These are phyloP conservation scores for Penicillium samsonianum DNA, from an alignment of 495 filamentous ascomycete species.

Conservation along the genomic window DNA sequence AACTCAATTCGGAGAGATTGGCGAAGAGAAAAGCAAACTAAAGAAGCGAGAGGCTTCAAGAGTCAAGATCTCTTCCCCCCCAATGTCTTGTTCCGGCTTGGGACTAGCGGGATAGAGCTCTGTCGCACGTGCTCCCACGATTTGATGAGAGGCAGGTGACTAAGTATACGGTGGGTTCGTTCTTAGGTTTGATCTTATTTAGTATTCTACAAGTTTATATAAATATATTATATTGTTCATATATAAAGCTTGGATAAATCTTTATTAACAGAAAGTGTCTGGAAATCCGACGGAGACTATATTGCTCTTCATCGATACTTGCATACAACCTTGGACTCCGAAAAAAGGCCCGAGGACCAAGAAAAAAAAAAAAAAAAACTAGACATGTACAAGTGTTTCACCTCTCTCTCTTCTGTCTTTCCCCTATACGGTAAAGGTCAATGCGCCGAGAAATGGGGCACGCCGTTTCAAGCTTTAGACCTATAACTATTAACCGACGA, in stretches of 20 bases:
- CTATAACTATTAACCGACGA: neutral
- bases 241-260: neutral
- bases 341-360: neutral
- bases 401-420: neutral
- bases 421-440: neutral
- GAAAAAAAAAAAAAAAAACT: neutral
- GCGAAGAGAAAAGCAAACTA: neutral
- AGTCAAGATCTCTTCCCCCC: neutral
- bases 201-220: neutral
- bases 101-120: constrained; percentile 12
- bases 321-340: neutral
- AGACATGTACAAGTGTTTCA: too few species aligned
- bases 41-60: constrained; percentile 2
- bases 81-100: constrained; percentile 1
- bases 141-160: constrained; percentile 17
- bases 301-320: neutral
- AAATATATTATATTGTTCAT: neutral
- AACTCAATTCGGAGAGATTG: constrained; percentile 5
- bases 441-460: neutral
- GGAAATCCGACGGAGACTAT: neutral
- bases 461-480: too few species aligned
- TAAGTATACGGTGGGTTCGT: neutral
- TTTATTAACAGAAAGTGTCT: too few species aligned
- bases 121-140: constrained; percentile 13
- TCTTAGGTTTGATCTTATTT: neutral